Evolutionary conservation across 2,329 filamentous ascomycete genomes (phyloP).

Genomic region (Scytalidium sp.): DNA sequence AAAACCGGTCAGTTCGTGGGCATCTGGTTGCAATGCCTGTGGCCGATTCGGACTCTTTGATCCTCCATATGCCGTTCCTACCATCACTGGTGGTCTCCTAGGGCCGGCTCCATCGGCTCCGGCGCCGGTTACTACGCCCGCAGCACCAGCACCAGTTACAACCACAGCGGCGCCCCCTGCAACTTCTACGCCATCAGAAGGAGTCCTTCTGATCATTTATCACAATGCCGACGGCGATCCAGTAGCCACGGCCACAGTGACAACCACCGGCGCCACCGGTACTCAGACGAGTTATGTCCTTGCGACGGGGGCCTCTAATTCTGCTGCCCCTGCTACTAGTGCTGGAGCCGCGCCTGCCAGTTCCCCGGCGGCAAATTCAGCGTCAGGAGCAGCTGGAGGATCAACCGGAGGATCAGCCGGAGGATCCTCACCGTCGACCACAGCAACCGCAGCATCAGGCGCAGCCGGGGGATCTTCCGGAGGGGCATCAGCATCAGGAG

Average conservation of each 20-base stretch:
- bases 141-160: conserved; percentile 11
- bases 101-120: conserved; percentile 18
- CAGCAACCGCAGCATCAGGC: too few species aligned
- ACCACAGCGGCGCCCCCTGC: conserved; percentile 9
- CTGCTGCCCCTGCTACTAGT: background rate
- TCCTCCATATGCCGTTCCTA: conserved; percentile 36
- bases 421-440: too few species aligned
- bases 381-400: too few species aligned
- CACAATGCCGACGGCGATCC: background rate
- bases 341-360: too few species aligned
- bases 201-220: background rate
- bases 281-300: background rate
- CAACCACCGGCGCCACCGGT: background rate
- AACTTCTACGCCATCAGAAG: background rate
- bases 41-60: conserved; percentile 36
- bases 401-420: too few species aligned
- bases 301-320: background rate
- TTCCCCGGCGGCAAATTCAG: too few species aligned
- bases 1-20: conserved; percentile 28
- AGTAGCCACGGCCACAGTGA: background rate
- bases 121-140: conserved; percentile 8
- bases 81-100: conserved; percentile 19
- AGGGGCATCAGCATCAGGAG: too few species aligned
- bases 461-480: too few species aligned
- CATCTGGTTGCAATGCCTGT: conserved; percentile 33